Evolutionary conservation across 2,329 filamentous ascomycete species (phyloP), one percentile per base, ranked within the genome.

Genomic region (Aspergillus spinulosporus): DNA sequence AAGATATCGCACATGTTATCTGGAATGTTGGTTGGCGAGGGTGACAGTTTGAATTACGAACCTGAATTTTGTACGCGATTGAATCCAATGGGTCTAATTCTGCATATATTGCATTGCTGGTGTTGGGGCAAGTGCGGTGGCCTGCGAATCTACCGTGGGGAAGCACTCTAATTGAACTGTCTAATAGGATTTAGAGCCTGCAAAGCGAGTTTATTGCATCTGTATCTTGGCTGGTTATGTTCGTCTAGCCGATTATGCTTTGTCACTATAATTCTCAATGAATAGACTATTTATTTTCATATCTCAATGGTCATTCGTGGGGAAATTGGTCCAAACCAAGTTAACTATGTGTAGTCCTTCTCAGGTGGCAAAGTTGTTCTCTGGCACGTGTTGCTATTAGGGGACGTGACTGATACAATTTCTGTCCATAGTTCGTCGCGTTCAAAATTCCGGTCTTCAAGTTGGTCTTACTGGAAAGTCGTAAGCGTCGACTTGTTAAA

Each of bases 11-110:
- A 5, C 83, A 86, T 69, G 84, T 87, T 5, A 84, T 87, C 57
- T 86, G 84, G 83, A 87, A 86, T 63, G 84, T 86, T 45, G 84
- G 84, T 15, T 87, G 84, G 84, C 75, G 80, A 59, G 78, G 79
- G 62, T 82, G 68, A 79, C 28, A 32, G 28, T 21, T 14, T 54
- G 52, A 21, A n/a, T 26, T 31, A 49, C 44, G 45, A 29, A 15
- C 28, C 49, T 21, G 15, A 54, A 49, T 43, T 29, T 26, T 45
- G 43, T 31, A 29, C 5, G 34, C 26, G n/a, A 5, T n/a, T 34
- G 15, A 31, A 49, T 43, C 37, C 28, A 46, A 40, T 46, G n/a
- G 15, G 4, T 40, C n/a, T 26, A 34, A 21, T 15, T 9, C 11
- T 21, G 15, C 40, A 52, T 36, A 47, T 52, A 47, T 40, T 47